Evolutionary conservation across 2,329 filamentous ascomycete species (phyloP), one percentile per base, ranked within the genome.

Genomic region (Cercospora canescens): DNA sequence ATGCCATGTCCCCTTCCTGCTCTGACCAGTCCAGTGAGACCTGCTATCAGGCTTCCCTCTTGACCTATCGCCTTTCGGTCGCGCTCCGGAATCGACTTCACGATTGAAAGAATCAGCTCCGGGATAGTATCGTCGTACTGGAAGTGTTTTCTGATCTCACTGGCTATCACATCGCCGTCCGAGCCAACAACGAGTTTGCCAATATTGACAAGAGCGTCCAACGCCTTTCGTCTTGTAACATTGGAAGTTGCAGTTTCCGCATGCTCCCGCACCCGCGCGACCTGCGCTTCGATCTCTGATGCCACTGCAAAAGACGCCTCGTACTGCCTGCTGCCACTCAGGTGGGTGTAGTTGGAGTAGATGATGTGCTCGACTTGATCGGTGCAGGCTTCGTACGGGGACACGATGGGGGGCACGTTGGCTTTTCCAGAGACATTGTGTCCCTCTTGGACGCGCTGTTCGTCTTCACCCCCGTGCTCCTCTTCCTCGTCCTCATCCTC

Each of bases 271-370:
- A 55, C 18, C 24, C 9, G 24, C 11, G 14, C 14, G 12, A 56
- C 18, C n/a, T 2, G 2, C 11, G 30, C 11, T 12, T 37, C 26
- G n/a, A 35, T 6, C 16, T 35, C 28, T 1, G 30, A 3, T 4
- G 18, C 6, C 5, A 52, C 52, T 1, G 32, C 35, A 5, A 18
- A 57, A 14, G 61, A 41, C 24, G 30, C 18, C 5, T 58, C 52
- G 52, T 58, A 57, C 21, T 58, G 61, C n/a, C 21, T 28, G 9
- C 60, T 63, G 11, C 24, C 61, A n/a, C 50, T 63, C 8, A 58
- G 14, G 14, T 28, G 32, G 9, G 21, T 14, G 34, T 63, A 63
- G 14, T 48, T 35, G 54, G 14, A 45, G 12, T 57, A 37, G 9
- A 63, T 18, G n/a, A 45, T 39, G 11, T 32, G 35, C 26, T 57